Conservation (phyloP, 371 early-diverging fungal species). For the Apophysomyces sp. region DNA sequence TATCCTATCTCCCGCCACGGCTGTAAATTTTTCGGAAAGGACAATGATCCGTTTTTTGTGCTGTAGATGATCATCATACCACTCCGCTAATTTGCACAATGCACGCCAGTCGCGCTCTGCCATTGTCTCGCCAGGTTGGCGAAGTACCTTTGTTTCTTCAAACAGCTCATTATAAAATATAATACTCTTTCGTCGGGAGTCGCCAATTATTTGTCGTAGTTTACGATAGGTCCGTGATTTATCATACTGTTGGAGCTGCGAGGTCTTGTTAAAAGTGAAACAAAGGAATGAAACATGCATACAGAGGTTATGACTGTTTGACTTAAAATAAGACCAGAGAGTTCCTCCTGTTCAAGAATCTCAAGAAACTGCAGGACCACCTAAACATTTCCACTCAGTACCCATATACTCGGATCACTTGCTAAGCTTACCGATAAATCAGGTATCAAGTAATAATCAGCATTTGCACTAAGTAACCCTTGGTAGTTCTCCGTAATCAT, state of each 20-base stretch:
- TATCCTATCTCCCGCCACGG: neutral
- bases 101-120: constrained; percentile 60
- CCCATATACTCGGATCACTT: neutral
- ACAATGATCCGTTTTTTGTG: constrained; percentile 45
- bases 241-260: constrained; percentile 63
- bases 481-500: constrained; percentile 31
- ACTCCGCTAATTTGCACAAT: constrained; percentile 50
- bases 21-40: constrained; percentile 46
- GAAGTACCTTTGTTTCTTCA: constrained; percentile 39
- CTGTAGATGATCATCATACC: constrained; percentile 56
- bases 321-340: constrained; percentile 62
- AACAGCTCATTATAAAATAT: constrained; percentile 72
- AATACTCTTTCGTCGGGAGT: constrained; percentile 53
- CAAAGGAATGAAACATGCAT: constrained; percentile 6
- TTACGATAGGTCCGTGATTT: constrained; percentile 61
- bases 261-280: neutral
- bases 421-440: constrained; percentile 52
- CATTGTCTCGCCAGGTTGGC: constrained; percentile 47
- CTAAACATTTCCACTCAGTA: constrained; percentile 22
- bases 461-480: constrained; percentile 37
- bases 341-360: constrained; percentile 57
- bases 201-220: constrained; percentile 57
- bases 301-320: constrained; percentile 70
- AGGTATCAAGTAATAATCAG: constrained; percentile 50
- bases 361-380: constrained; percentile 59